Conservation (phyloP, 1,284 basidiomycete species). For the Ceratobasidium sp. region DNA sequence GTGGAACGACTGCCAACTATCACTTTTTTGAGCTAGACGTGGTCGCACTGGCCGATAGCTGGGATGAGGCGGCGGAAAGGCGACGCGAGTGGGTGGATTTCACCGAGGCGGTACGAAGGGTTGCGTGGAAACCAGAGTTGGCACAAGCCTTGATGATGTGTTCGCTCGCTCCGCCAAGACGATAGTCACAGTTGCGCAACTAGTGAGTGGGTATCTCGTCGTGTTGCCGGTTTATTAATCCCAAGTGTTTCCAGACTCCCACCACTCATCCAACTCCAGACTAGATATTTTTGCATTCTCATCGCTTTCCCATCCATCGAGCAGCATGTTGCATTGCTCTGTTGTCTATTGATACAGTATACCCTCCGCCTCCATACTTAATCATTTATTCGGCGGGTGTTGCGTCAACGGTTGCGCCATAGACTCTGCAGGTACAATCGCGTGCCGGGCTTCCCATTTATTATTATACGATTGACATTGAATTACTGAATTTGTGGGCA, state of each 20-base stretch:
- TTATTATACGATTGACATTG: conserved; percentile 23
- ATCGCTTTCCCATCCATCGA: conserved; percentile 8
- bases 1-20: conserved; percentile 75
- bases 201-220: not conserved
- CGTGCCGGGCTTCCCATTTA: conserved; percentile 6
- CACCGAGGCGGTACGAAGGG: conserved; percentile 70
- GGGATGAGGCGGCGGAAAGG: conserved; percentile 77
- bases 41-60: conserved; percentile 69
- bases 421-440: conserved; percentile 8
- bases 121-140: conserved; percentile 81
- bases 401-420: conserved; percentile 8
- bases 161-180: conserved; percentile 61
- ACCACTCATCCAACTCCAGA: not conserved
- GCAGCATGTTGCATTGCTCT: not conserved
- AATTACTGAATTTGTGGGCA: conserved; percentile 10
- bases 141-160: conserved; percentile 70
- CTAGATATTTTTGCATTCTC: conserved; percentile 27
- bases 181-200: conserved; percentile 9
- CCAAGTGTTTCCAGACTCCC: conserved; percentile 1
- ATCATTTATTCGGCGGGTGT: conserved; percentile 11
- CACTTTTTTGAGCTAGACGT: conserved; percentile 88
- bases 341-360: conserved; percentile 26
- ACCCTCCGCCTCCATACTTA: conserved; percentile 28
- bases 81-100: conserved; percentile 84
- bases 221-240: not conserved